phyloP scores from a whole-genome alignment of 2,329 filamentous ascomycete genomes.

The Colletotrichum lini region DNA sequence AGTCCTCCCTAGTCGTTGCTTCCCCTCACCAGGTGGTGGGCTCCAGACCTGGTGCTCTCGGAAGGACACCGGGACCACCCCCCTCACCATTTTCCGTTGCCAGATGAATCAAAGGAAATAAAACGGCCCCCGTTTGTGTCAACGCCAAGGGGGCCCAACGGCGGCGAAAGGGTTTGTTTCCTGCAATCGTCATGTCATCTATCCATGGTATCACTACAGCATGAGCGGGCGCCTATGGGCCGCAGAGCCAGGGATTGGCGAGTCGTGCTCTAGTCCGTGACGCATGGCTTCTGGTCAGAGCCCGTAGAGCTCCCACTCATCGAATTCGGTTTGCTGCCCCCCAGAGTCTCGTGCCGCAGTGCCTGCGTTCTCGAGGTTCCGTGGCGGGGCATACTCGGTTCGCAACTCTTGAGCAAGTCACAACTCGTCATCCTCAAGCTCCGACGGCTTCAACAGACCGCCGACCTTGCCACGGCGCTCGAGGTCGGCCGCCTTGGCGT shows the following conservation, averaged over 20 bases:
- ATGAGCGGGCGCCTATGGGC: slow-evolving; percentile 38
- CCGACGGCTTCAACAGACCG: slow-evolving; percentile 96
- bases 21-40: slow-evolving; percentile 28
- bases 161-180: slow-evolving; percentile 40
- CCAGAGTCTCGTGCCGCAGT: slow-evolving; percentile 44
- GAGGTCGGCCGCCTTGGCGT: slow-evolving; percentile 89
- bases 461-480: slow-evolving; percentile 96
- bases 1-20: slow-evolving; percentile 17
- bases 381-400: slow-evolving; percentile 68
- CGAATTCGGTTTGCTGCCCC: slow-evolving; percentile 56
- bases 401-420: slow-evolving; percentile 84
- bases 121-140: slow-evolving; percentile 29
- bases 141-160: slow-evolving; percentile 29
- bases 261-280: slow-evolving; percentile 40
- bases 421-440: slow-evolving; percentile 91
- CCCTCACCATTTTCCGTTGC: slow-evolving; percentile 37
- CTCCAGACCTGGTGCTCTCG: slow-evolving; percentile 6
- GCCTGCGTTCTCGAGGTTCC: slow-evolving; percentile 49
- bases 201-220: slow-evolving; percentile 44
- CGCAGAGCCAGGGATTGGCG: slow-evolving; percentile 41
- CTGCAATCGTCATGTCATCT: slow-evolving; percentile 43
- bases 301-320: slow-evolving; percentile 78
- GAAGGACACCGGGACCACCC: slow-evolving; percentile 11
- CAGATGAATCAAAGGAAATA: slow-evolving; percentile 41
- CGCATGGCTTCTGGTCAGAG: slow-evolving; percentile 56